Conservation (phyloP, 371 early-diverging fungal genomes). For the Sporodiniella umbellata region DNA sequence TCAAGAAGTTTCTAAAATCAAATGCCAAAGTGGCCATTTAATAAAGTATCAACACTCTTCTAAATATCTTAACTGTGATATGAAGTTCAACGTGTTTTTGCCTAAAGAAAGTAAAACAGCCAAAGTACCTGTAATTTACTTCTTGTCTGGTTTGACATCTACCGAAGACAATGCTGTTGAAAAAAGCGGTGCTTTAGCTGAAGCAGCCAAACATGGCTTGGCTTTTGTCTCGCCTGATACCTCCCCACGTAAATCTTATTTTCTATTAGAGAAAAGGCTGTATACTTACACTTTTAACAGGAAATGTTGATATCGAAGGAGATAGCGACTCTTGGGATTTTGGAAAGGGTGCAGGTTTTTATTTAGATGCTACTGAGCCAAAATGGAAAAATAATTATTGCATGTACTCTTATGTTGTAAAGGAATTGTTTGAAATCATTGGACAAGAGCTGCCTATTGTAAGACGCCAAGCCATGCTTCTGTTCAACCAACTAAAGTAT, state of each 20-base stretch:
- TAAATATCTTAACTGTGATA: slow-evolving; percentile 57
- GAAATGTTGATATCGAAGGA: slow-evolving; percentile 45
- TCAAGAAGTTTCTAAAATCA: slow-evolving; percentile 38
- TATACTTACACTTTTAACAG: slow-evolving; percentile 13
- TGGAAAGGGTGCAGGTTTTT: slow-evolving; percentile 76
- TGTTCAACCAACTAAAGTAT: background rate
- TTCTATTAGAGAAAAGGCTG: background rate
- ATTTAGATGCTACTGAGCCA: slow-evolving; percentile 73
- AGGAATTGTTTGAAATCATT: slow-evolving; percentile 68
- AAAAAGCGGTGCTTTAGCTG: slow-evolving; percentile 76
- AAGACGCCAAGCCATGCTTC: slow-evolving; percentile 14
- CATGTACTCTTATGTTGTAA: slow-evolving; percentile 83
- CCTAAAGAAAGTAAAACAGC: slow-evolving; percentile 50
- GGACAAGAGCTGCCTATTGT: slow-evolving; percentile 57
- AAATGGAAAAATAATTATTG: slow-evolving; percentile 74
- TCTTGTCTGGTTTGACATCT: slow-evolving; percentile 75
- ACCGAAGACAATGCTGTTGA: slow-evolving; percentile 84
- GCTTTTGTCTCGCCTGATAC: slow-evolving; percentile 85
- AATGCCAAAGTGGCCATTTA: slow-evolving; percentile 67
- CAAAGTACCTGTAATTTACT: slow-evolving; percentile 66
- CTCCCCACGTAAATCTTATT: slow-evolving; percentile 63
- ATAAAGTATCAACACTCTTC: slow-evolving; percentile 74
- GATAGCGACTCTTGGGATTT: slow-evolving; percentile 55
- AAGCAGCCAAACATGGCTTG: slow-evolving; percentile 65
- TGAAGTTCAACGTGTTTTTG: slow-evolving; percentile 77